Conservation (phyloP, 495 filamentous ascomycete species). For the Tuber indicum region DNA sequence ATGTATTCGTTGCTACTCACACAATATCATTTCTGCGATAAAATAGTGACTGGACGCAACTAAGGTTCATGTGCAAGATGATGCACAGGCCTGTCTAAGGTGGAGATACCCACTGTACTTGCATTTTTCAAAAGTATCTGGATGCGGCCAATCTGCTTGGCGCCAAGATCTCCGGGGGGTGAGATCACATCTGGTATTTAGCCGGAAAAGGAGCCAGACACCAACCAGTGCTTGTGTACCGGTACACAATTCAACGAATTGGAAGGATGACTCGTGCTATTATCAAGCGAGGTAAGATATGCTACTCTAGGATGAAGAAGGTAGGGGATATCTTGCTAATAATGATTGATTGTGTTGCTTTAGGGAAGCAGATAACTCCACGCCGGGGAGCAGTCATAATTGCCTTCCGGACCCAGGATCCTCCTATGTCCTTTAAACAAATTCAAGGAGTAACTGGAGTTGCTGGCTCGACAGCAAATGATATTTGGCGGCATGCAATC, state of each 20-base stretch:
- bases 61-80: too few species aligned
- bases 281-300: neutral
- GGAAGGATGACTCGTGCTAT: neutral
- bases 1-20: too few species aligned
- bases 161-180: neutral
- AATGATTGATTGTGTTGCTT: neutral
- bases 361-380: constrained; percentile 5
- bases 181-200: too few species aligned
- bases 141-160: neutral
- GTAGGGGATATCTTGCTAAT: neutral
- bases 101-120: too few species aligned
- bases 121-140: neutral
- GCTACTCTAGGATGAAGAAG: neutral
- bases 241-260: neutral
- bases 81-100: too few species aligned
- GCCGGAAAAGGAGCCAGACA: too few species aligned
- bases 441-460: neutral
- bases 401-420: neutral
- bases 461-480: constrained; percentile 9
- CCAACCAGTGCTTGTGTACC: too few species aligned
- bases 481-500: neutral
- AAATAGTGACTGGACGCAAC: too few species aligned
- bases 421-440: neutral
- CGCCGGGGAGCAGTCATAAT: neutral
- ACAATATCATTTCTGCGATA: too few species aligned